phyloP scores from a whole-genome alignment of 306 rosid species.

The Delonix regia region DNA sequence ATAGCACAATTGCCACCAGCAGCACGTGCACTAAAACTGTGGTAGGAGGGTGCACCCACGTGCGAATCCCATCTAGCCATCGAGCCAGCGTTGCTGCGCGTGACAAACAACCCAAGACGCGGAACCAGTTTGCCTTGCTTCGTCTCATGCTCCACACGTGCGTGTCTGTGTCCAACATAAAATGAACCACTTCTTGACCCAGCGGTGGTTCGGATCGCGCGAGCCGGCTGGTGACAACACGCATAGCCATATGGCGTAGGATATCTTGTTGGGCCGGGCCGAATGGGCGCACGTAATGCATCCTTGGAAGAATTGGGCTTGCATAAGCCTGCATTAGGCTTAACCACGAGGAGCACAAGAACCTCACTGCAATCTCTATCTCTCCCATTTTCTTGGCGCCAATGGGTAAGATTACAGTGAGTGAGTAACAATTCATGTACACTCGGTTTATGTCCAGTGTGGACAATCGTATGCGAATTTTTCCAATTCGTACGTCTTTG shows the following conservation, averaged over 20 bases:
- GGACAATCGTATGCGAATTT: constrained; percentile 72
- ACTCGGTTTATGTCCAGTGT: constrained; percentile 72
- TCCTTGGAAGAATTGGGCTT: constrained; percentile 74
- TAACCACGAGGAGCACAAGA: constrained; percentile 82
- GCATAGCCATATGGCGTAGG: constrained; percentile 74
- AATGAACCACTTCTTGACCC: constrained; percentile 88
- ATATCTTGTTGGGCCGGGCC: constrained; percentile 86
- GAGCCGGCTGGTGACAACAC: constrained; percentile 71
- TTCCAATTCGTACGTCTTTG: constrained; percentile 68
- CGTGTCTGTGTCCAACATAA: constrained; percentile 69
- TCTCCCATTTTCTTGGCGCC: constrained; percentile 95
- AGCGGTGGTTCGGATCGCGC: constrained; percentile 79
- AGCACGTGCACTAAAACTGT: constrained; percentile 63
- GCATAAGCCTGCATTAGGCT: constrained; percentile 71
- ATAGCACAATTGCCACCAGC: constrained; percentile 55
- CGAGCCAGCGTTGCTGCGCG: constrained; percentile 57
- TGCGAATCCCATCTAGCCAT: constrained; percentile 72
- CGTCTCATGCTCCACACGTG: constrained; percentile 90
- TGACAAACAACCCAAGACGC: constrained; percentile 58
- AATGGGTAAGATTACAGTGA: constrained; percentile 64
- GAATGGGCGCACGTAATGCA: constrained; percentile 80
- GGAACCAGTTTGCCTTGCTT: constrained; percentile 88
- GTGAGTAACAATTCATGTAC: constrained; percentile 62
- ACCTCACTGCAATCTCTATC: constrained; percentile 76
- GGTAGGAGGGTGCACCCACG: constrained; percentile 78